Evolutionary conservation across 805 yeast species (phyloP).

Genomic region (Saccharomycopsis vini): DNA sequence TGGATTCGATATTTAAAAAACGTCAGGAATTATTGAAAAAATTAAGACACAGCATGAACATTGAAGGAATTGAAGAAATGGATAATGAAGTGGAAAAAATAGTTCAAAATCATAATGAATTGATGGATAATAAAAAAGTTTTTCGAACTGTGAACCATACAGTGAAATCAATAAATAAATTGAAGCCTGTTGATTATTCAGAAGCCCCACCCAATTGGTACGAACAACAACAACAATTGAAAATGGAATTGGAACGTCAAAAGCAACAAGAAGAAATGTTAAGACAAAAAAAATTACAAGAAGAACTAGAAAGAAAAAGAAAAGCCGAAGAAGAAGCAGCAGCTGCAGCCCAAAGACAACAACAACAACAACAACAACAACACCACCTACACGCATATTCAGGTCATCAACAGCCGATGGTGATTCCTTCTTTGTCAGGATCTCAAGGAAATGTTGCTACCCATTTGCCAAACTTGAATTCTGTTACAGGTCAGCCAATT

Average conservation of each 20-base stretch:
- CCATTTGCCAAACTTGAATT: too few relatives aligned
- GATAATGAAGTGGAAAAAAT: conserved; percentile 3
- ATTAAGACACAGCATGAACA: background rate
- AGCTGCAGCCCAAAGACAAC: conserved; percentile 1
- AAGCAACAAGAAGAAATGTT: conserved; percentile 19
- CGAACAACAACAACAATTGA: conserved; percentile 12
- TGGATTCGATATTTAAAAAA: background rate
- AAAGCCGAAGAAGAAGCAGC: background rate
- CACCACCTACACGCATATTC: too few relatives aligned
- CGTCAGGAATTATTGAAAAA: background rate
- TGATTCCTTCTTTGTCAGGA: background rate
- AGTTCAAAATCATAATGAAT: too few relatives aligned
- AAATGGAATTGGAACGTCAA: conserved; percentile 7
- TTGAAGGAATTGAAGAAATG: background rate
- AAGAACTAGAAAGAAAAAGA: conserved; percentile 8
- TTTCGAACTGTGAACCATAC: background rate
- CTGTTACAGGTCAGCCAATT: too few relatives aligned
- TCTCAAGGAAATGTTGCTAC: background rate
- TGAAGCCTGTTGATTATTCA: conserved; percentile 10
- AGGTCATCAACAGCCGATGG: conserved; percentile 2
- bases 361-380: conserved; percentile 1
- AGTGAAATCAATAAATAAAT: conserved; percentile 1
- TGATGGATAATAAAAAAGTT: background rate
- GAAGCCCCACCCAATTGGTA: conserved; percentile 19
- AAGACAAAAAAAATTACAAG: conserved; percentile 6